Evolutionary conservation across 805 yeast genomes (phyloP).

Genomic region (Yarrowia alimentaria): DNA sequence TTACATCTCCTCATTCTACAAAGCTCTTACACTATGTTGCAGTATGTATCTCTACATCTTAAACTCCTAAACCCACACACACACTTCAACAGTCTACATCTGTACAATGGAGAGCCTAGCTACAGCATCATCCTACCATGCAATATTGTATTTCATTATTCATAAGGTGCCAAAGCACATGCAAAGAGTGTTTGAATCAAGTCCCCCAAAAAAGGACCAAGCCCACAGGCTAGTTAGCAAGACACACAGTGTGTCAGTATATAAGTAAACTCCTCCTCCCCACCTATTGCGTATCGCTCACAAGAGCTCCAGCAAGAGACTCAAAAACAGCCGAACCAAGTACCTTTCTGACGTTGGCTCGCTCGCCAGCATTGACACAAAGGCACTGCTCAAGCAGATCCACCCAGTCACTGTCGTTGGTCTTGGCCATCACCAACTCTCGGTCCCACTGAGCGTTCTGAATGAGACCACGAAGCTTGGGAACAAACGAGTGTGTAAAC

Average conservation of each 20-base stretch:
- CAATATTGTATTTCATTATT: constrained; percentile 17
- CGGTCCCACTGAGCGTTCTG: constrained; percentile 60
- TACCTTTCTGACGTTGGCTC: constrained; percentile 30
- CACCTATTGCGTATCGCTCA: constrained; percentile 8
- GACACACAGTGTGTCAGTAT: too few relatives aligned
- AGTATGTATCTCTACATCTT: too few relatives aligned
- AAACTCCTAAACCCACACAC: too few relatives aligned
- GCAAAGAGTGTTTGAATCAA: constrained; percentile 21
- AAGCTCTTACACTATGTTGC: too few relatives aligned
- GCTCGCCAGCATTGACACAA: constrained; percentile 28
- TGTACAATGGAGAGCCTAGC: too few relatives aligned
- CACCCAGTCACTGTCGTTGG: constrained; percentile 28
- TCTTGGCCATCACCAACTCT: constrained; percentile 40
- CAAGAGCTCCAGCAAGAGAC: constrained; percentile 22
- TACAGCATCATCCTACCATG: too few relatives aligned
- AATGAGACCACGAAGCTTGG: constrained; percentile 71
- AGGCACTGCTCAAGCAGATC: constrained; percentile 32
- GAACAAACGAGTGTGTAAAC: constrained; percentile 80
- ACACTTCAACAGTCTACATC: too few relatives aligned
- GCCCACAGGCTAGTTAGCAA: too few relatives aligned
- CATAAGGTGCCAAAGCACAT: constrained; percentile 24
- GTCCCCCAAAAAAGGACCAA: too few relatives aligned
- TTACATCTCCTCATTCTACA: too few relatives aligned
- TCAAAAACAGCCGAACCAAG: constrained; percentile 24
- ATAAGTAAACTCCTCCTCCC: neutral